Evolutionary conservation across 495 filamentous ascomycete species (phyloP), one percentile per base, ranked within the genome.

Genomic region (Echria macrotheca): DNA sequence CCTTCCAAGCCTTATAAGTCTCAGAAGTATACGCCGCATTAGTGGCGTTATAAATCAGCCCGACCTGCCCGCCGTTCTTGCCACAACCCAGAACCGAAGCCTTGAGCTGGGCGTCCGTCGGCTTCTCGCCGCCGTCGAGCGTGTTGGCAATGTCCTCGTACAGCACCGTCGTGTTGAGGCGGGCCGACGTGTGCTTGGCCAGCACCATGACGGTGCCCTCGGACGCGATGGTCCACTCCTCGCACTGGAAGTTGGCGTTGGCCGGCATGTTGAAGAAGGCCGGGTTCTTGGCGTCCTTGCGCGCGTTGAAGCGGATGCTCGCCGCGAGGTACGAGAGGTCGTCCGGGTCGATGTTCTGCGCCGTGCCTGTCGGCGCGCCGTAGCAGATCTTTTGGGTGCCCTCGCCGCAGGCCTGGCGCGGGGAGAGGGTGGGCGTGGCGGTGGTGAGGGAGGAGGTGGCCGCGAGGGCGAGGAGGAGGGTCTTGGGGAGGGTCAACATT

Each of bases 131-230:
- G 25, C 44, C 44, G 44, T 53, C 50, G 44, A 53, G 35, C 23
- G 50, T 53, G 32, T 47, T 53, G 33, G 50, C 50, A 21, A 53
- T 41, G 36, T 53, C 50, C 10, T 47, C 36, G 36, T 19, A 46
- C 4, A 53, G 44, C 9, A 53, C 50, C 15, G 50, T 41, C 36
- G 50, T 32, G 28, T 53, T 53, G 42, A 17, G 25, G 25, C 36
- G 35, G 10, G 44, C 43, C 7, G 35, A 42, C 14, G 37, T 41
- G 36, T 53, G 43, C 44, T 53, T 53, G 26, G 28, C 44, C 18
- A 47, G 25, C 17, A 47, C 37, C 22, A 53, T 9, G 43, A 53
- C 50, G 36, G 43, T 47, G 23, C 50, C 50, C 12, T 40, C 35
- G 15, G 11, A 15, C 5, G 44, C 35, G 10, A 53, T 47, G 33